Base-by-base conservation (phyloP, 2,329 filamentous ascomycete species). In the Dryadomyces quercus-mongolicae region DNA sequence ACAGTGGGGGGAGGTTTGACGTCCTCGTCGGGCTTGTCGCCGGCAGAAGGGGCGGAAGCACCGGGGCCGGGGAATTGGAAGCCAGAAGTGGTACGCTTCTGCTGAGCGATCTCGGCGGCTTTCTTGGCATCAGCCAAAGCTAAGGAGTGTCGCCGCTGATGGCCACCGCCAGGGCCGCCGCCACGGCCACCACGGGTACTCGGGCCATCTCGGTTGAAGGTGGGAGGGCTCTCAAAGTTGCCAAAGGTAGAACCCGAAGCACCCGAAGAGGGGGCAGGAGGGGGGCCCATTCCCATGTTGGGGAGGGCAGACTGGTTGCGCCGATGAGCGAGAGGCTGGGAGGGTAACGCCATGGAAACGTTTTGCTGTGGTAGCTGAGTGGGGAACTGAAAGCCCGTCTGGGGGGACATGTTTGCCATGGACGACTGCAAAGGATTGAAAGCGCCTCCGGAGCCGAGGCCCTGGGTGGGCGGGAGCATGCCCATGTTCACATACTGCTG, bases 401-500 rank as follows among this genome's bases (percentile, higher is more conserved):
- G 86, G 61, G 86, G 84, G 55, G 84, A 80, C 63, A 93, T 78
- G 65, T 86, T 88, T 62, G 82, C 75, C 78, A 95, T 86, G 68
- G 84, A 81, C 57, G 81, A 80, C 72, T 92, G 90, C 70, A 91
- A 74, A 65, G 84, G 85, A 73, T 85, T 86, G 75, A 88, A 93
- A 58, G 76, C 76, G 63, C 78, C 79, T 61, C 82, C 83, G 58
- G 82, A 81, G 62, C 81, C 82, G 56, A 96, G 76, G 60, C 68
- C 62, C 72, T 96, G 92, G 64, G 87, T 86, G 53, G 88, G 85
- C 62, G 86, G 85, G 64, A 97, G 84, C 80, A 97, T 90, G 69
- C 89, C 89, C 87, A 96, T 91, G 70, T 93, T 95, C 65, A 95
- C 86, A 75, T 95, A 96, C 73, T 97, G 92, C 72, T 96, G 91